These are phyloP conservation scores for Grammothele lineata DNA, from an alignment of 768 basidiomycete genomes.

Conservation along the genomic window DNA sequence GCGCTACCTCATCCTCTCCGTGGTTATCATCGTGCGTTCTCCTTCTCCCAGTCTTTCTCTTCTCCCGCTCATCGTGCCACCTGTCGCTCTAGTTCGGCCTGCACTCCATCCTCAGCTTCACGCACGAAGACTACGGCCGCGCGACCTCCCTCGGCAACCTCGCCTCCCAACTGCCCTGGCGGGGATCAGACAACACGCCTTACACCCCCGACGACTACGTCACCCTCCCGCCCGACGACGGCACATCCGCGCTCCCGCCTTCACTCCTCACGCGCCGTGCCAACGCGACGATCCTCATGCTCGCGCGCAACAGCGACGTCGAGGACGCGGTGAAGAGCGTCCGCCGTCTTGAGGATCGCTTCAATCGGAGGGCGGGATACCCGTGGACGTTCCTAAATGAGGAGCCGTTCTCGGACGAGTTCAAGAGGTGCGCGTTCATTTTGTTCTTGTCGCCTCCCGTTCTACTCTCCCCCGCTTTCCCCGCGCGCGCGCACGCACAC, in stretches of 20 bases:
- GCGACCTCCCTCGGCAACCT: constrained; percentile 48
- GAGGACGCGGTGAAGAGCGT: constrained; percentile 56
- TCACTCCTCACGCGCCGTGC: constrained; percentile 16
- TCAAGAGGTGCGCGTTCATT: constrained; percentile 51
- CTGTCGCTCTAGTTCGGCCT: constrained; percentile 23
- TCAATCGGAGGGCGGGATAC: constrained; percentile 79
- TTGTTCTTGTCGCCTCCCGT: too few relatives aligned
- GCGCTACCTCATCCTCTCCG: constrained; percentile 29
- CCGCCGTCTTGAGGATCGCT: constrained; percentile 78
- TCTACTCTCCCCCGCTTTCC: neutral
- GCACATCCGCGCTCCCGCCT: neutral
- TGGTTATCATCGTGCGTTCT: constrained; percentile 26
- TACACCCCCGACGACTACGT: constrained; percentile 2
- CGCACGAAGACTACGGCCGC: constrained; percentile 59
- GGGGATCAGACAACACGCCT: neutral
- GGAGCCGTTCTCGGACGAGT: constrained; percentile 68
- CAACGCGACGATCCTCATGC: constrained; percentile 35
- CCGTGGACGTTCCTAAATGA: constrained; percentile 92
- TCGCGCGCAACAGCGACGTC: constrained; percentile 66
- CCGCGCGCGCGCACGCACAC: too few relatives aligned
- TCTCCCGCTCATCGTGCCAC: neutral
- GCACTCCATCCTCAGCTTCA: constrained; percentile 63
- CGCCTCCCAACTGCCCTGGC: constrained; percentile 27
- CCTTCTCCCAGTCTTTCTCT: neutral
- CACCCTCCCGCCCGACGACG: neutral